Base-by-base conservation (phyloP, 305 asterid species). In the Fraxinus sp. region DNA sequence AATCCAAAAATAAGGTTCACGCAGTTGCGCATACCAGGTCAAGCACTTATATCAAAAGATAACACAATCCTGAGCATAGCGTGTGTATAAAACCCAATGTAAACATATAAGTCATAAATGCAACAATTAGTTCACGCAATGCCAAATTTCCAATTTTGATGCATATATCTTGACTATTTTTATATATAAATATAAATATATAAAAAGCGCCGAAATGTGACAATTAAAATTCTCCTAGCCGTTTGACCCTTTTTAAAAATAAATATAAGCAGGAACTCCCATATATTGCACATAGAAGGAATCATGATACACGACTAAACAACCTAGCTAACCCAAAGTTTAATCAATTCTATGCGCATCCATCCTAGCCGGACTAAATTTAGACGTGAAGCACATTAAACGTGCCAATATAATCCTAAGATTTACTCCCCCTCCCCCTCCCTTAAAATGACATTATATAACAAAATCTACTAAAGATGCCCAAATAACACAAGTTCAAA, bases 1-100 rank as follows among this genome's bases (percentile, higher is more conserved):
- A 81, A 52, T 70, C 30, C 81, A 79, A 52, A 49, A 72, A 73
- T 68, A 75, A 79, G 26, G 74, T 59, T 43, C 41, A 41, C 18
- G 33, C 8, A 16, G 10, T 36, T 72, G 49, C 41, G 7, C 10
- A 71, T 32, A 46, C 68, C 14, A 28, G 33, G 20, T 68, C 37
- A 26, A 26, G 37, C 37, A 28, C 18, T 26, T 68, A 1, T 66
- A 68, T 28, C 20, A 5, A 68, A 26, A 28, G 7, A 68, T 28
- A 3, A 30, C 37, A 28, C 37, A 68, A 66, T 10, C 2, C 33
- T 9, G 7, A 8, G 74, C 18, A 9, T 7, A 24, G 36, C 7
- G 4, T 6, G 33, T 28, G 18, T 24, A 10, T 2, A 68, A 36
- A 28, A 28, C 10, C 72, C 75, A 68, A 68, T 10, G 9, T 68